Evolutionary conservation across 345 rosid species (phyloP).

Genomic region (Populus alba): DNA sequence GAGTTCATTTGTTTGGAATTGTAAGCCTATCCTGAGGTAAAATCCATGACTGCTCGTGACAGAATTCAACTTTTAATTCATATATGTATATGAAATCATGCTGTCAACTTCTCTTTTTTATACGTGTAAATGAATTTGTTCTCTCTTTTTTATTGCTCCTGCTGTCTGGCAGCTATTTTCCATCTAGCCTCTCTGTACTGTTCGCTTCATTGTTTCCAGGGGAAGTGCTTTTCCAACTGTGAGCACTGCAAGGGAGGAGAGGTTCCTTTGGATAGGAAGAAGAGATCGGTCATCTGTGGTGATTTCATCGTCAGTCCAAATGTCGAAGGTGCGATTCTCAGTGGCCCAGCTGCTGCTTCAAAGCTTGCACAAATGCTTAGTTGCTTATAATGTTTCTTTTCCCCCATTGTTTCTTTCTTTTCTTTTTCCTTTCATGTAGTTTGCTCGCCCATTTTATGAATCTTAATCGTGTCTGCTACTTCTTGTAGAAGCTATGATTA

Average conservation of each 20-base stretch:
- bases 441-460: background rate
- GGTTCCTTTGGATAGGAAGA: constrained; percentile 55
- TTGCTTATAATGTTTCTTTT: constrained; percentile 23
- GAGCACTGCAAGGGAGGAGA: constrained; percentile 64
- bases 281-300: constrained; percentile 68
- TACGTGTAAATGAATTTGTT: background rate
- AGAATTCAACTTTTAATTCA: background rate
- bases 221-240: constrained; percentile 88
- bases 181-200: background rate
- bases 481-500: too few species aligned
- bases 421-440: background rate
- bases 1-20: background rate
- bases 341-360: constrained; percentile 74
- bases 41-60: background rate
- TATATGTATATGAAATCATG: background rate
- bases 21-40: background rate
- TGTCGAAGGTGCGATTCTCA: constrained; percentile 78
- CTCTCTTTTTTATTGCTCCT: background rate
- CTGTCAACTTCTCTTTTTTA: background rate
- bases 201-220: constrained; percentile 31
- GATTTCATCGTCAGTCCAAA: constrained; percentile 83
- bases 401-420: background rate
- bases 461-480: background rate
- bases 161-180: background rate
- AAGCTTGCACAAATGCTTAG: constrained; percentile 47